Conservation (phyloP, 1,139 yeast genomes). For the Blastobotrys arbuscula region DNA sequence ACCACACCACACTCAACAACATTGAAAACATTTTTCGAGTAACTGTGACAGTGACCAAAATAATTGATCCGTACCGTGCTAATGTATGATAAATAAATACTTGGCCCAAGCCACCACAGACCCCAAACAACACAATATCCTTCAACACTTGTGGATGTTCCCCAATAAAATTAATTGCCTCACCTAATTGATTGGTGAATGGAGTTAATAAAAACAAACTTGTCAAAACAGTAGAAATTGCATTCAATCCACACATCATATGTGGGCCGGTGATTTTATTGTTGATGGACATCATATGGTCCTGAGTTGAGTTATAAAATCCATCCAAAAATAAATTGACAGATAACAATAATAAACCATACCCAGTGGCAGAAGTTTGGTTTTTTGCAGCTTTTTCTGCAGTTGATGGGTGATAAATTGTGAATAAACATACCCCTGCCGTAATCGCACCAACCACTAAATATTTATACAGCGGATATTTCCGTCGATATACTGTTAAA, state of each 20-base stretch:
- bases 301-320: conserved; percentile 88
- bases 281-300: conserved; percentile 57
- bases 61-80: conserved; percentile 76
- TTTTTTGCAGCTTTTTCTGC: conserved; percentile 21
- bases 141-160: conserved; percentile 47
- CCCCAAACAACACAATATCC: conserved; percentile 62
- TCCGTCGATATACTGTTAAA: conserved; percentile 60
- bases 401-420: conserved; percentile 41
- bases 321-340: conserved; percentile 80
- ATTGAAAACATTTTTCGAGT: conserved; percentile 94
- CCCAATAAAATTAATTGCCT: conserved; percentile 44
- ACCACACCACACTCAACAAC: conserved; percentile 79
- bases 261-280: conserved; percentile 65
- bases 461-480: conserved; percentile 72
- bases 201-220: conserved; percentile 39
- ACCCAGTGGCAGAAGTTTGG: conserved; percentile 19
- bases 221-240: conserved; percentile 43
- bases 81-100: conserved; percentile 81
- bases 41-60: conserved; percentile 87
- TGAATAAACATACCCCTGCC: conserved; percentile 73
- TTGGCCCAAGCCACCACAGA: conserved; percentile 89
- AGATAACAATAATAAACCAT: conserved; percentile 58
- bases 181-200: conserved; percentile 45
- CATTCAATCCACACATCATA: conserved; percentile 77
- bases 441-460: conserved; percentile 73